Conservation (phyloP, 768 basidiomycete species). For the Termitomyces sp. region DNA sequence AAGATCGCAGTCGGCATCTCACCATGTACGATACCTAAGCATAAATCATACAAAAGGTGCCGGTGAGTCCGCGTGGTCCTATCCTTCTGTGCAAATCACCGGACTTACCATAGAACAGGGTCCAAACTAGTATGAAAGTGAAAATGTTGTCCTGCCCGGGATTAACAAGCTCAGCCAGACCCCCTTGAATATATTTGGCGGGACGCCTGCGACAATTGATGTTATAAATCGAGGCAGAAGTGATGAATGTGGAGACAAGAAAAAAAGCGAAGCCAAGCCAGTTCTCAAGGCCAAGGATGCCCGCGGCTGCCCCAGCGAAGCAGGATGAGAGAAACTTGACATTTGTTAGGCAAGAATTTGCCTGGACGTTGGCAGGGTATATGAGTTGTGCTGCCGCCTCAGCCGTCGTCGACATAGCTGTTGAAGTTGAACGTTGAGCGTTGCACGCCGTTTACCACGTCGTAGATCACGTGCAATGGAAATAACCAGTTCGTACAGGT, state of each 20-base stretch:
- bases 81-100: neutral
- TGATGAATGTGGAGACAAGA: conserved; percentile 57
- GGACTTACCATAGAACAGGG: conserved; percentile 79
- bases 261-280: conserved; percentile 80
- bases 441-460: neutral
- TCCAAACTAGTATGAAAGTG: conserved; percentile 92
- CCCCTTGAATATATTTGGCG: conserved; percentile 55
- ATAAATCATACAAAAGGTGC: neutral
- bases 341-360: conserved; percentile 54
- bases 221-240: conserved; percentile 55
- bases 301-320: conserved; percentile 83
- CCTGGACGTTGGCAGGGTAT: conserved; percentile 60
- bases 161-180: conserved; percentile 63
- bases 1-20: conserved; percentile 13
- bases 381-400: conserved; percentile 54
- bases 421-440: conserved; percentile 1
- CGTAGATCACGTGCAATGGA: neutral
- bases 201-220: conserved; percentile 71
- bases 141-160: conserved; percentile 89
- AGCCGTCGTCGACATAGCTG: conserved; percentile 40
- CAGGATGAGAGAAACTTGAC: conserved; percentile 80
- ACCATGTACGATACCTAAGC: conserved; percentile 47
- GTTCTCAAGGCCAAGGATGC: conserved; percentile 86
- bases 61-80: neutral
- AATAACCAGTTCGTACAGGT: no score